Evolutionary conservation across 345 rosid genomes (phyloP), one percentile per base, ranked within the genome.

Genomic region (Erucastrum elatum): DNA sequence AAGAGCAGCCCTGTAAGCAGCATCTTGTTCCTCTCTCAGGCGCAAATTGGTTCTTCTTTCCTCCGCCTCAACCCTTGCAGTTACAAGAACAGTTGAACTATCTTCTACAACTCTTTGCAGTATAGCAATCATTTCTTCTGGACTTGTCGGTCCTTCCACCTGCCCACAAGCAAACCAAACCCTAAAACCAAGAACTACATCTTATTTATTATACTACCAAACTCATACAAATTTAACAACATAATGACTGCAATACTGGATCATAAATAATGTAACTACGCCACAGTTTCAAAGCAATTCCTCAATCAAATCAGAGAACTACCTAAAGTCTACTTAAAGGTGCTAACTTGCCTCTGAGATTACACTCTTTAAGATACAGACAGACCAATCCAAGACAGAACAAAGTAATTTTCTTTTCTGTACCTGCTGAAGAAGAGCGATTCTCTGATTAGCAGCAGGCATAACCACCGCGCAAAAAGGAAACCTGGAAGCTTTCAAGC

Each of bases 11-110:
- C 90, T 88, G 83, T 88, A 96, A 68, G 98, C 99, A 68, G 97
- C 95, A 85, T 96, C 98, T 76, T 96, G 99, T 84, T 96, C 99
- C 87, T 93, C 99, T 84, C 99, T 89, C 44, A 96, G 84, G 4
- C 85, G 93, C 84, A 85, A 13, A 83, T 86, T 91, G 72, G 41
- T 88, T 82, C 89, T 93, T 85, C 99, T 90, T 87, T 96, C 98
- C 80, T 96, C 99, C 0, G 97, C 94, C 70, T 96, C 98, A 35
- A 88, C 86, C 75, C 99, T 91, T 64, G 97, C 95, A 4, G 97
- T 84, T 76, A 87, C 86, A 74, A 96, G 91, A 80, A 87, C 96
- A 2, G 97, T 86, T 62, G 91, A 88, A 83, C 99, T 93, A 86
- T 96, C 98, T 86, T 93, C 99, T 21, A 87, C 86, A 30, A 96